Evolutionary conservation across 2,329 filamentous ascomycete genomes (phyloP).

Genomic region (Talaromyces sp.): DNA sequence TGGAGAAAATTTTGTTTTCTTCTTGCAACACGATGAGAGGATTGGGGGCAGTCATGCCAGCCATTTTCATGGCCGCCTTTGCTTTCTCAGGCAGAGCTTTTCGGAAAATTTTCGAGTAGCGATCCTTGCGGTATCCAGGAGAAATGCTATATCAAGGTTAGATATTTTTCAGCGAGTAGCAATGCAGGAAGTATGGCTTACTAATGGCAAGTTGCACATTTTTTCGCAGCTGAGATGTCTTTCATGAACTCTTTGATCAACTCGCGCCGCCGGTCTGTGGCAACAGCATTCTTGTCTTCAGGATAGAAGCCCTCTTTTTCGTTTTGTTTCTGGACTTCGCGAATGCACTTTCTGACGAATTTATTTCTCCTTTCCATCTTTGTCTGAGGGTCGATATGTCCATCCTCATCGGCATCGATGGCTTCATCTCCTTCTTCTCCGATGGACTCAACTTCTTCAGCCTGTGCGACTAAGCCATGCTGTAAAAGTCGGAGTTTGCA

Average conservation of each 20-base stretch:
- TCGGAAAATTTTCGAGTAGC: constrained; percentile 89
- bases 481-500: constrained; percentile 85
- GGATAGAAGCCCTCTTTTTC: constrained; percentile 36
- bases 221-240: constrained; percentile 63
- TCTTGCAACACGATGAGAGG: constrained; percentile 59
- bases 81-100: constrained; percentile 72
- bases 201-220: constrained; percentile 63
- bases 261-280: constrained; percentile 67
- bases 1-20: constrained; percentile 23
- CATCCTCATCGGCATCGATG: constrained; percentile 44
- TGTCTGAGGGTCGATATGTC: constrained; percentile 52
- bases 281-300: constrained; percentile 74
- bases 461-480: constrained; percentile 72
- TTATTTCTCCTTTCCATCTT: constrained; percentile 54
- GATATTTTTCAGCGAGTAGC: constrained; percentile 8
- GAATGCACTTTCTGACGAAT: constrained; percentile 71
- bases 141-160: constrained; percentile 56
- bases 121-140: constrained; percentile 80
- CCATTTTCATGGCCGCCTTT: constrained; percentile 68
- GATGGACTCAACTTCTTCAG: constrained; percentile 53
- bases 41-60: constrained; percentile 63
- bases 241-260: constrained; percentile 78
- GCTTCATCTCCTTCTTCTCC: constrained; percentile 53
- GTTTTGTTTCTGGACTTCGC: constrained; percentile 49
- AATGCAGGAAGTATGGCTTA: constrained; percentile 23